A percentile compares a stretch with the other conserved stretches of the same genome.
Conservation (phyloP, 2,329 filamentous ascomycete species). For the Aspergillus novoparasiticus region DNA sequence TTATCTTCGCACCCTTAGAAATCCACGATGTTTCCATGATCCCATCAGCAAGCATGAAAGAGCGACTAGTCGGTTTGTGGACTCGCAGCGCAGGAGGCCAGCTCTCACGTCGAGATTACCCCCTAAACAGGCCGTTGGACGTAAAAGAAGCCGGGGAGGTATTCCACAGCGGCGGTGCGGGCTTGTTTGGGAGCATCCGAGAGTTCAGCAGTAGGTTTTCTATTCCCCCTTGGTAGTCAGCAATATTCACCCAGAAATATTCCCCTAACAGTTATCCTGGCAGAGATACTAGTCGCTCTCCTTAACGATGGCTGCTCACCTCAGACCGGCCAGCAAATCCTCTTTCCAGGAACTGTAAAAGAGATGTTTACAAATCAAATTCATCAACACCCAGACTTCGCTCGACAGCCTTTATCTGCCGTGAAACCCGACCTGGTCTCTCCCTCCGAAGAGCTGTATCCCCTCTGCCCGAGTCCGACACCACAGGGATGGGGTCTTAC, state of each 20-base stretch:
- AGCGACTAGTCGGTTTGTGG: neutral
- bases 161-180: neutral
- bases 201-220: neutral
- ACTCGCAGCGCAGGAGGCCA: too few species aligned
- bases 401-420: neutral
- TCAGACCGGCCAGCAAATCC: neutral
- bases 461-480: neutral
- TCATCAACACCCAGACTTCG: neutral
- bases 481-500: neutral
- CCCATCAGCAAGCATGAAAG: neutral
- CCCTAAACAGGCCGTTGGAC: neutral
- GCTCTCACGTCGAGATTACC: neutral
- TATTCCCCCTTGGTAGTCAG: too few species aligned
- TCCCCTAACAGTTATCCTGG: neutral
- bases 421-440: neutral
- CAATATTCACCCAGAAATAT: too few species aligned
- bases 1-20: neutral
- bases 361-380: neutral
- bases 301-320: neutral
- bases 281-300: neutral
- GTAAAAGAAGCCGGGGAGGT: neutral
- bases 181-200: neutral
- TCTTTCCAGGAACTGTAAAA: neutral
- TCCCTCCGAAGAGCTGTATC: neutral
- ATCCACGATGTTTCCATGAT: neutral